phyloP scores from a whole-genome alignment of 768 basidiomycete species.

The Leccinum rimulosum region DNA sequence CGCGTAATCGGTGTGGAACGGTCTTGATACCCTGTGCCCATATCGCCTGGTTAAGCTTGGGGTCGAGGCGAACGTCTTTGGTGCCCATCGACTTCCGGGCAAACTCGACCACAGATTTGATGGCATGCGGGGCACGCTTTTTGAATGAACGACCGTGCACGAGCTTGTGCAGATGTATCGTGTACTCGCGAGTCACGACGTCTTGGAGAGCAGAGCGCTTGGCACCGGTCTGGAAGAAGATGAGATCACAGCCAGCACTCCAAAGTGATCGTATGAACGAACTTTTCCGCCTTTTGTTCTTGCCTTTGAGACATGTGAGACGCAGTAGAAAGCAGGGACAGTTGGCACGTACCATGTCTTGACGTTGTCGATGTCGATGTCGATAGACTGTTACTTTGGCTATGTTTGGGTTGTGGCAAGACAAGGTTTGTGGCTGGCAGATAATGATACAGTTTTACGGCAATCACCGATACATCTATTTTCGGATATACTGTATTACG shows the following conservation, averaged over 20 bases:
- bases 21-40: slow-evolving; percentile 95
- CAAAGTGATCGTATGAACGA: slow-evolving; percentile 25
- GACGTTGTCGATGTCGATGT: slow-evolving; percentile 58
- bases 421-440: slow-evolving; percentile 62
- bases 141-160: slow-evolving; percentile 94
- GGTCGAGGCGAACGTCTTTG: slow-evolving; percentile 88
- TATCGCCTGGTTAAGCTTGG: slow-evolving; percentile 92
- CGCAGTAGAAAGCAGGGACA: neutral
- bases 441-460: slow-evolving; percentile 37
- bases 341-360: slow-evolving; percentile 60
- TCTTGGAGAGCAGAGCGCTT: slow-evolving; percentile 98
- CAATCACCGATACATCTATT: slow-evolving; percentile 24
- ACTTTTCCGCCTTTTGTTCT: slow-evolving; percentile 34
- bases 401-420: slow-evolving; percentile 41
- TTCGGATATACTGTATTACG: no score
- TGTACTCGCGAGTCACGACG: slow-evolving; percentile 98
- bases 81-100: slow-evolving; percentile 97
- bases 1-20: slow-evolving; percentile 87
- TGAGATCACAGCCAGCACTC: neutral
- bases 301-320: slow-evolving; percentile 38
- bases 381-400: slow-evolving; percentile 34
- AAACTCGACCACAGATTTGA: slow-evolving; percentile 92
- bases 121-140: slow-evolving; percentile 94
- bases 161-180: slow-evolving; percentile 94
- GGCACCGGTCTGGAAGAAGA: slow-evolving; percentile 46